Evolutionary conservation across 805 yeast genomes (phyloP).

Genomic region (Starmerella floris): DNA sequence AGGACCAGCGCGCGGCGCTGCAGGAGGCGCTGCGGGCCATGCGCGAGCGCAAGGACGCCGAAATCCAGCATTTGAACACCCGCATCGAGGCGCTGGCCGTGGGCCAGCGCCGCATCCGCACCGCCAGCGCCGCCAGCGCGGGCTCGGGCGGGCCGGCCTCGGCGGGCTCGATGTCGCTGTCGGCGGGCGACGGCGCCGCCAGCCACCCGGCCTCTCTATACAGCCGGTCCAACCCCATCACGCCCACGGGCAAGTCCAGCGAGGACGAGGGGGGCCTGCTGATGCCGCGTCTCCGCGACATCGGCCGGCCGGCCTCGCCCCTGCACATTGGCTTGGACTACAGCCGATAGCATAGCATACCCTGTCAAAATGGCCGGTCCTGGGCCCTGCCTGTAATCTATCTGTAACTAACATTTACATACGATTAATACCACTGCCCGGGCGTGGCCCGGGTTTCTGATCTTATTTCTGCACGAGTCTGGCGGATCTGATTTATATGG

Average conservation of each 20-base stretch:
- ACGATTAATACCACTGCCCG: too few species aligned
- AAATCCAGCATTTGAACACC: slow-evolving; percentile 23
- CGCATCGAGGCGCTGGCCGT: slow-evolving; percentile 22
- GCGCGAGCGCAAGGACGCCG: slow-evolving; percentile 30
- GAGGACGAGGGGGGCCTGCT: background rate
- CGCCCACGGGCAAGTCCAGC: background rate
- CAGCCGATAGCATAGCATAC: background rate
- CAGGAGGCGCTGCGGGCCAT: slow-evolving; percentile 31
- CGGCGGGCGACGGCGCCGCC: background rate
- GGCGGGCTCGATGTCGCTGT: background rate
- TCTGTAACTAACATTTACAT: too few species aligned
- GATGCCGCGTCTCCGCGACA: slow-evolving; percentile 10
- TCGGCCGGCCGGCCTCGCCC: slow-evolving; percentile 11
- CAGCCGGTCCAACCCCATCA: background rate
- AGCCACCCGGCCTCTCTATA: background rate
- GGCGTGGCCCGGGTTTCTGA: too few species aligned
- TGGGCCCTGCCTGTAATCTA: too few species aligned
- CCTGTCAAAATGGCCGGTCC: too few species aligned
- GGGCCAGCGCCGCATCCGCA: slow-evolving; percentile 4
- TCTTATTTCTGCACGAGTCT: too few species aligned
- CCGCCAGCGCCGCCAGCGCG: too few species aligned
- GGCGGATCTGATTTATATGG: too few species aligned
- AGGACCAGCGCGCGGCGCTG: slow-evolving; percentile 30
- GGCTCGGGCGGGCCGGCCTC: too few species aligned
- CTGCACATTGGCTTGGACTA: slow-evolving; percentile 10